Base-by-base conservation (phyloP, 2,329 filamentous ascomycete genomes). In the Tolypocladium ovalisporum region DNA sequence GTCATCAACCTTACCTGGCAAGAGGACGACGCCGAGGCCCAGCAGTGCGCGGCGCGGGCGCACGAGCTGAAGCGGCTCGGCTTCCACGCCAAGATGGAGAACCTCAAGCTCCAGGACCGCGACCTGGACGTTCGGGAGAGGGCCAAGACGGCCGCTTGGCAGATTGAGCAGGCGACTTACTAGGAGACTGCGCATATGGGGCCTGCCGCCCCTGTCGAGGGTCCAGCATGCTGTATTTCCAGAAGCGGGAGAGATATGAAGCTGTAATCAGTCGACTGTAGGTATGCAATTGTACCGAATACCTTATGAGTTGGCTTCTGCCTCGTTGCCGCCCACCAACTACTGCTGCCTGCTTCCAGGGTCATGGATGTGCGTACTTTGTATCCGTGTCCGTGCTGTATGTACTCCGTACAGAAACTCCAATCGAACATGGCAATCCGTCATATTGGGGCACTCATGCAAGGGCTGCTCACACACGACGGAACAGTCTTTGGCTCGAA, bases 81-180 rank as follows among this genome's bases (percentile, higher is more conserved):
- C 0, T 87, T 92, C 61, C 75, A 87, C 56, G 77, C 81, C 36
- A 86, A 84, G 63, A 77, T 93, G 61, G 78, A 84, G 67, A 75
- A 73, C 61, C 72, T 90, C 66, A 74, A 75, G 63, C 73, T 83
- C 67, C 73, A 82, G 60, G 93, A 97, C 71, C 71, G 76, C 2
- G 90, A 95, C 66, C 71, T 94, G 58, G 90, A 96, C 70, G 88
- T 96, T 27, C 79, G 87, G 55, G 90, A 97, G 75, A 77, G 90
- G 61, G 90, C 89, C 1, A 96, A 92, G 75, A 86, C 84, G 49
- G 91, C 90, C 1, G 72, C 87, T 15, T 86, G 86, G 75, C 85
- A 92, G 71, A 82, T 94, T 72, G 84, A 80, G 61, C 71, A 75
- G 62, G 70, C 67, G 19, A 63, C 65, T 35, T 68, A 64, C 44